These are phyloP conservation scores for Tolypocladium tundrense DNA, from an alignment of 2,329 filamentous ascomycete species.

Conservation along the genomic window DNA sequence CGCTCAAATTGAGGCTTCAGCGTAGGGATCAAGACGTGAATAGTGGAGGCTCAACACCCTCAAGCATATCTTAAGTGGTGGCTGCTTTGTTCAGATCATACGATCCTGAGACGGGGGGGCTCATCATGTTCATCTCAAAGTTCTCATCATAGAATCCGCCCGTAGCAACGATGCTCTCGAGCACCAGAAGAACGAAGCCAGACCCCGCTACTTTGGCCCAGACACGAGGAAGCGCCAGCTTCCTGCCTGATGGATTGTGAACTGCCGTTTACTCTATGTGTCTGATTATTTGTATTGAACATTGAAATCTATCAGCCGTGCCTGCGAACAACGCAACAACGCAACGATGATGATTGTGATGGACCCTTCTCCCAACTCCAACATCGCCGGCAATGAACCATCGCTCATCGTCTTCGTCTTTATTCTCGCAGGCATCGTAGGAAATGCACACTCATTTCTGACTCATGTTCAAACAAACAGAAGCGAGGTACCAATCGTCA, in stretches of 20 bases:
- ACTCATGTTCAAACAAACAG: not conserved
- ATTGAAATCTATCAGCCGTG: not conserved
- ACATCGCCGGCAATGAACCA: too few relatives aligned
- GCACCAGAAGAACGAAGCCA: not conserved
- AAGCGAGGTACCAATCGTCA: not conserved
- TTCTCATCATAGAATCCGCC: not conserved
- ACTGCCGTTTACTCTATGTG: not conserved
- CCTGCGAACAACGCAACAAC: not conserved
- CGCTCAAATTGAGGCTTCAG: not conserved
- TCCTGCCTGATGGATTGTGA: slow-evolving; percentile 2
- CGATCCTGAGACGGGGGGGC: too few relatives aligned
- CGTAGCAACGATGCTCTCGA: too few relatives aligned
- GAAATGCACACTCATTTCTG: not conserved
- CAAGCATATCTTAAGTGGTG: too few relatives aligned
- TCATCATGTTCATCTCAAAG: not conserved
- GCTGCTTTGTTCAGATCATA: too few relatives aligned
- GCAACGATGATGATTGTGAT: not conserved
- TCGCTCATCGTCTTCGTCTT: not conserved
- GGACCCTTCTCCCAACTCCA: not conserved
- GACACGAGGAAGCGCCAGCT: slow-evolving; percentile 10
- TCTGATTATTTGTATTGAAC: not conserved
- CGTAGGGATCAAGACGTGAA: not conserved
- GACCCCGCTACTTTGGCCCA: slow-evolving; percentile 9
- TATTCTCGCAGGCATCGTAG: not conserved
- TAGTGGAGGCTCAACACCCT: too few relatives aligned